These are phyloP conservation scores for Termitomyces bulborhizus DNA, from an alignment of 768 basidiomycete species.

Conservation along the genomic window DNA sequence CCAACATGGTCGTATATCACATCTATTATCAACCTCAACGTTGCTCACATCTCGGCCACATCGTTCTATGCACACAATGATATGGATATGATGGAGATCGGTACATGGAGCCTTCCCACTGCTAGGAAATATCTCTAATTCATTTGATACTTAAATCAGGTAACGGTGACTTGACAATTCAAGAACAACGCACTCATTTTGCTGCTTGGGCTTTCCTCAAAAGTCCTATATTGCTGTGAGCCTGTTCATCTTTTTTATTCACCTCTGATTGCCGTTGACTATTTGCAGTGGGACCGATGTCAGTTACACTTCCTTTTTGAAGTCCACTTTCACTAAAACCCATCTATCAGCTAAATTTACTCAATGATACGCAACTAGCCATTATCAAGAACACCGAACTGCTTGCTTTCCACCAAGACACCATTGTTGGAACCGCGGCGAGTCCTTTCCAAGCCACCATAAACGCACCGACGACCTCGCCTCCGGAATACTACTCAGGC, in stretches of 20 bases:
- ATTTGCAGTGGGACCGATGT: slow-evolving; percentile 33
- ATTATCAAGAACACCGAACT: slow-evolving; percentile 48
- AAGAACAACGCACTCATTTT: slow-evolving; percentile 51
- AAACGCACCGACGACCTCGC: slow-evolving; percentile 31
- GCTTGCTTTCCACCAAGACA: slow-evolving; percentile 51
- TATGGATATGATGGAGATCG: slow-evolving; percentile 56
- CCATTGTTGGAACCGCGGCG: slow-evolving; percentile 37
- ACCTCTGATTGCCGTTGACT: not conserved
- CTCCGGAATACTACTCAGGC: slow-evolving; percentile 49
- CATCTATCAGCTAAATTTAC: slow-evolving; percentile 29
- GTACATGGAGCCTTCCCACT: slow-evolving; percentile 5
- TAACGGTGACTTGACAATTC: slow-evolving; percentile 41
- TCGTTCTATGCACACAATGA: slow-evolving; percentile 48
- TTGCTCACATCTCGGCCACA: slow-evolving; percentile 31
- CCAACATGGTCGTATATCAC: slow-evolving; percentile 42
- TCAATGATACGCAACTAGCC: slow-evolving; percentile 34
- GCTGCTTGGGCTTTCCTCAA: slow-evolving; percentile 55
- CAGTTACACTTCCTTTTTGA: slow-evolving; percentile 1
- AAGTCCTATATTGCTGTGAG: slow-evolving; percentile 48
- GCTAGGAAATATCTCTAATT: not conserved
- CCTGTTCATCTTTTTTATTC: not conserved
- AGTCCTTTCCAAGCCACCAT: slow-evolving; percentile 38
- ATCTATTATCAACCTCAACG: slow-evolving; percentile 37
- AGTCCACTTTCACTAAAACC: not conserved
- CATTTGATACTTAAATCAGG: slow-evolving; percentile 18